Evolutionary conservation across 768 basidiomycete genomes (phyloP), one percentile per base, ranked within the genome.

Genomic region (Cantharellus cinnabarinus): DNA sequence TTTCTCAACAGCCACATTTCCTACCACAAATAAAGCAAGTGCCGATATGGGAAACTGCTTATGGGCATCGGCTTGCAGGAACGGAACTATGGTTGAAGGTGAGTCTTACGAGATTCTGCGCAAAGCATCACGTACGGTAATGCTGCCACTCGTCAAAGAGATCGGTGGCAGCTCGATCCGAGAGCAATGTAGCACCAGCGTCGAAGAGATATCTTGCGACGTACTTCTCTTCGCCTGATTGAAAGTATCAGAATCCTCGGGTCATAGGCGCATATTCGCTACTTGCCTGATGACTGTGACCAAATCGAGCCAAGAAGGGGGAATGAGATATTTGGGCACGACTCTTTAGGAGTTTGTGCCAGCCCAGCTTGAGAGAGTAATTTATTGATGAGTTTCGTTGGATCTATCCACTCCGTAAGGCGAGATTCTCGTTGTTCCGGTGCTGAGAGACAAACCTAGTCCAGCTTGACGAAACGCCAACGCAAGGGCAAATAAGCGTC

Each of bases 161-260:
- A 0, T 66, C 67, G 34, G 74, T 73, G 0, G 83, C 77, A 60
- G 85, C 82, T 35, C 78, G 76, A 58, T 91, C 86, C 0, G 79
- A 72, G 63, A 91, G 69, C 44, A 77, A 74, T 4, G 77, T 77
- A 0, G 93, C 72, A 0, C 79, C 76, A 2, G 88, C 78, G 50
- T 89, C 87, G 59, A 97, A 90, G 1, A 94, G 71, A 2, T 81
- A 69, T 54, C 83, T 76, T 4, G 88, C 82, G 0, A 90, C 81
- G 56, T 81, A 79, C 50, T 88, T 81, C 15, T 2, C 29, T 20
- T 29, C 20, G 20, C 20, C 20, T 29, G 20, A 29, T 29, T 29
- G 20, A 29, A 29, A 29, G 20, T 29, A 29, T 29, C 20, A 29
- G 20, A 29, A 29, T 29, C 20, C 20, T 29, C 20, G 20, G 20